Conservation (phyloP, 2,329 filamentous ascomycete species). For the Sphaerulina populicola region DNA sequence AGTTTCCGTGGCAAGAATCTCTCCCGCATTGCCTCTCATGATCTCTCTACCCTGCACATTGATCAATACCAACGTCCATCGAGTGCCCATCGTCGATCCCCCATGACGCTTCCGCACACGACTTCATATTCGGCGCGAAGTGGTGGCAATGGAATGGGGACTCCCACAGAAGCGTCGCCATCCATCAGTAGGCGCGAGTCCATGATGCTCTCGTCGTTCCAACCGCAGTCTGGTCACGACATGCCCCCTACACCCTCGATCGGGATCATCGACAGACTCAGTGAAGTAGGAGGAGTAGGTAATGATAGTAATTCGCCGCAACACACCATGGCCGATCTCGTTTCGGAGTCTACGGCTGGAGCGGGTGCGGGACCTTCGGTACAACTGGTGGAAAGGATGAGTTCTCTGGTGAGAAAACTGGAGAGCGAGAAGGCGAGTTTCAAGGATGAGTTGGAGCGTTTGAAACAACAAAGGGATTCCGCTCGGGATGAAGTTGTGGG, state of each 20-base stretch:
- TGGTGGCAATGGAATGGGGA: slow-evolving; percentile 4
- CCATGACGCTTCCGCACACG: slow-evolving; percentile 19
- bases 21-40: slow-evolving; percentile 26
- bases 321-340: slow-evolving; percentile 54
- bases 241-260: slow-evolving; percentile 41
- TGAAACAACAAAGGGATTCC: slow-evolving; percentile 82
- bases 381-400: slow-evolving; percentile 93
- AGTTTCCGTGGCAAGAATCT: slow-evolving; percentile 21
- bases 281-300: slow-evolving; percentile 44
- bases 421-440: slow-evolving; percentile 85
- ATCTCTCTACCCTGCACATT: slow-evolving; percentile 22
- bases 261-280: slow-evolving; percentile 41
- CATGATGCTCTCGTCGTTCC: slow-evolving; percentile 28
- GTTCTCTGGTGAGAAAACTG: slow-evolving; percentile 77
- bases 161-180: slow-evolving; percentile 22
- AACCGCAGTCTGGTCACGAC: slow-evolving; percentile 18
- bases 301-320: slow-evolving; percentile 51
- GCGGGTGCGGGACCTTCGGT: slow-evolving; percentile 71
- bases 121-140: slow-evolving; percentile 7
- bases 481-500: slow-evolving; percentile 83
- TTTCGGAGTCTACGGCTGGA: slow-evolving; percentile 62
- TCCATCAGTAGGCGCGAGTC: slow-evolving; percentile 41
- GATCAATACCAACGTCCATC: slow-evolving; percentile 25
- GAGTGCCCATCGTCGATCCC: slow-evolving; percentile 26
- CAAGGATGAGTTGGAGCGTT: slow-evolving; percentile 73